Evolutionary conservation across 1,284 basidiomycete genomes (phyloP), one percentile per base, ranked within the genome.

Genomic region (Tausonia pullulans): DNA sequence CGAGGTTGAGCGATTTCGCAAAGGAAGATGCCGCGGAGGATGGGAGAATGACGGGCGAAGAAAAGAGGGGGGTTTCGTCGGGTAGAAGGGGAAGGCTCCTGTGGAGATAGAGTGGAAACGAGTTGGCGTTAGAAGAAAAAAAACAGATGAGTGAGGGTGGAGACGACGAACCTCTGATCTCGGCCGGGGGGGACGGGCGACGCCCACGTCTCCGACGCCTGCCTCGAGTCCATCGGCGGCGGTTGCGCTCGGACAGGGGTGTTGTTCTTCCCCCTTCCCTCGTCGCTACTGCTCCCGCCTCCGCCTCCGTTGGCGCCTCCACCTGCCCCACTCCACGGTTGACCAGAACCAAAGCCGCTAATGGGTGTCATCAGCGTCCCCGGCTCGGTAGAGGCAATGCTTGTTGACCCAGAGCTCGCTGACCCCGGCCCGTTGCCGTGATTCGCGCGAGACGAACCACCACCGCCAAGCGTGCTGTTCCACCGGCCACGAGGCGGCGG

Each of bases 31-130:
- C 57, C 68, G 74, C 64, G 68, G 73, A 63, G 68, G 58, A 73
- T 74, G 68, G 76, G 66, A 72, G 71, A 67, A 69, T 73, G 64
- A 73, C 77, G 46, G 72, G 68, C 0, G 76, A 74, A 4, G 73
- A 71, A 65, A 75, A 72, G 48, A 78, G 63, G 62, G 78, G 73
- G 11, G 68, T 68, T 67, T 79, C 78, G 58, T 75, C 74, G 3
- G 74, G 70, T 0, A 76, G 69, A 9, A 79, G 70, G 14, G 68
- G 64, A 10, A 68, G 61, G 51, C 63, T 57, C 53, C 69, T 68
- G 59, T 4, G n/a, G 44, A n/a, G 27, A 4, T 8, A 49, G 48
- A 44, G n/a, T 4, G 41, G 52, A 51, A 43, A n/a, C 4, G 44
- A 40, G 54, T n/a, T 49, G 2, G 6, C 5, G 40, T 46, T 9